Percentiles rank a stretch among this genome's conserved stretches.
These are phyloP conservation scores for Plasmodium inui DNA, from an alignment of 169 alveolate species.

Conservation along the genomic window DNA sequence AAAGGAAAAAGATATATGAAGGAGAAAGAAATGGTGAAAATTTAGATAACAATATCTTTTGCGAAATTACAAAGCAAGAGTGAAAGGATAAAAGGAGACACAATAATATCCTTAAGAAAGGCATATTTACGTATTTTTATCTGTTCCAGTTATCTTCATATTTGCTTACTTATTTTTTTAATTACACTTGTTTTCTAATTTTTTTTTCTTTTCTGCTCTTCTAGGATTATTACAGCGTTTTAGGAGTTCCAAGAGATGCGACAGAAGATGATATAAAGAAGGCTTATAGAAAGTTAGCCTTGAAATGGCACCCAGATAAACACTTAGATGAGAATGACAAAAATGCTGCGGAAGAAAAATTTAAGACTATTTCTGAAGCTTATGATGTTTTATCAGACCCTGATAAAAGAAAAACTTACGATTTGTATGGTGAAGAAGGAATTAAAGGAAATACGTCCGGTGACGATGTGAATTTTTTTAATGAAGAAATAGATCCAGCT, in stretches of 20 bases:
- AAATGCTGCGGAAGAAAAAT: constrained; percentile 86
- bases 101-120: not conserved
- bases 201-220: not conserved
- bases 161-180: not conserved
- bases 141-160: not conserved
- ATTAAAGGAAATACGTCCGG: constrained; percentile 88
- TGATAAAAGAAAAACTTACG: constrained; percentile 93
- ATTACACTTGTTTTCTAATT: not conserved
- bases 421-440: constrained; percentile 96
- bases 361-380: constrained; percentile 93
- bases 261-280: not conserved
- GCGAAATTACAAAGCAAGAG: not conserved
- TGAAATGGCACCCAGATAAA: constrained; percentile 15
- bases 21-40: not conserved
- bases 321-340: constrained; percentile 12
- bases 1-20: not conserved
- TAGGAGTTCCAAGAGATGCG: not conserved
- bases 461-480: constrained; percentile 19
- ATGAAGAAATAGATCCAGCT: constrained; percentile 86
- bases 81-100: not conserved
- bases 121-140: not conserved
- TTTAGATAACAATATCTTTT: not conserved
- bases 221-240: not conserved
- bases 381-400: constrained; percentile 95
- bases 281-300: not conserved